Percentiles rank a stretch among this genome's conserved stretches.
phyloP scores from a whole-genome alignment of 2,329 filamentous ascomycete species.

The Pyrenophora graminea region DNA sequence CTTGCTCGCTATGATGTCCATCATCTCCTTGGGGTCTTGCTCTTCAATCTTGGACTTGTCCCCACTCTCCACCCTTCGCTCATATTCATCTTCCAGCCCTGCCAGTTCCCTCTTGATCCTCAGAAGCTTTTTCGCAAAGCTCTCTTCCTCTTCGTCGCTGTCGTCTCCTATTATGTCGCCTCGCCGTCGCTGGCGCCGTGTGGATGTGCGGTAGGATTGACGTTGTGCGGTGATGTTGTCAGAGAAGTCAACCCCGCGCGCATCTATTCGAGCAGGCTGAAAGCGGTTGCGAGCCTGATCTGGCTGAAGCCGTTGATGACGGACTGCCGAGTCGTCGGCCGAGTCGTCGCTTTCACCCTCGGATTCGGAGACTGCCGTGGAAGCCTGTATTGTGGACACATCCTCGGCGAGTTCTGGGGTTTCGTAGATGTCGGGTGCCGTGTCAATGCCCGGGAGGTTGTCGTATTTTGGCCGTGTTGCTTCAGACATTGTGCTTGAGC shows the following conservation, averaged over 20 bases:
- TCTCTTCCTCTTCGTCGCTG: constrained; percentile 70
- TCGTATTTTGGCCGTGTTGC: constrained; percentile 42
- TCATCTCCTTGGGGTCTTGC: constrained; percentile 60
- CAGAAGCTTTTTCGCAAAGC: constrained; percentile 76
- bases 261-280: constrained; percentile 73
- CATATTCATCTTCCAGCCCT: constrained; percentile 62
- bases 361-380: constrained; percentile 45
- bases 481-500: constrained; percentile 34
- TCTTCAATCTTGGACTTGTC: constrained; percentile 46
- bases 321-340: constrained; percentile 58
- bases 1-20: constrained; percentile 68
- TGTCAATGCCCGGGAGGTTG: constrained; percentile 66
- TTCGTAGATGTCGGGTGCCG: constrained; percentile 93
- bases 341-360: constrained; percentile 61
- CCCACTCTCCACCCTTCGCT: constrained; percentile 54
- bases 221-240: constrained; percentile 79
- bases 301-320: constrained; percentile 74
- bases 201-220: constrained; percentile 79
- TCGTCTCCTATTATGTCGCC: constrained; percentile 71
- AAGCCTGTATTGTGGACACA: constrained; percentile 73
- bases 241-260: constrained; percentile 81
- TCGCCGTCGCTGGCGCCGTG: constrained; percentile 64
- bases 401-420: constrained; percentile 92
- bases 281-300: constrained; percentile 82
- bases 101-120: constrained; percentile 82